Evolutionary conservation across 345 rosid species (phyloP), one percentile per base, ranked within the genome.

Genomic region (Syzygium jambos): DNA sequence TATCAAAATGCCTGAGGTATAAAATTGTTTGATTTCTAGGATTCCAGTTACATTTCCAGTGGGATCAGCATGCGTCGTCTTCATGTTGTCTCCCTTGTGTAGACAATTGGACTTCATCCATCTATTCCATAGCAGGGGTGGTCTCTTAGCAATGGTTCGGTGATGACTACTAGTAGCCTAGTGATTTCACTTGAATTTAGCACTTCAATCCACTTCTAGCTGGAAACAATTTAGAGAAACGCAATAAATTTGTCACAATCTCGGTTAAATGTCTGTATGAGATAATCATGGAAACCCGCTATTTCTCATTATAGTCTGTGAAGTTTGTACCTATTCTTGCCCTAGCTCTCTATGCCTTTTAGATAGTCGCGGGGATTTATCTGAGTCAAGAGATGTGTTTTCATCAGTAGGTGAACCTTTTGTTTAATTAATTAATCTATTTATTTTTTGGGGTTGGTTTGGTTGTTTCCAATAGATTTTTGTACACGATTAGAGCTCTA

Each of bases 1-100:
- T 89, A 93, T 98, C 90, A 94, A 95, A 93, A 98, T 98, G 99
- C 96, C 98, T 19, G 99, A 98, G 97, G 99, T 98, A 92, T 38
- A 43, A 52, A 78, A 41, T 5, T 77, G 56, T 85, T 55, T 1
- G 41, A 43, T 16, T 51, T 54, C 51, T 21, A 46, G 43, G 49
- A 78, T 46, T 30, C 77, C 46, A 51, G 16, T 17, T 3, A n/a
- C 19, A 61, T 84, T 9, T 63, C 17, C 34, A 52, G 63, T 22
- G 68, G n/a, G 54, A 84, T 87, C 23, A 16, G 83, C 5, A 0
- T 49, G 5, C 16, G 17, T 8, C 6, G 9, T 29, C 86, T 16
- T 84, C 49, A 73, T 73, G 49, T 17, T 30, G 11, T 73, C 80
- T 73, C 13, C 46, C 25, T 73, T 56, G 61, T 56, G 27, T 56